Conservation (phyloP, 2,329 filamentous ascomycete genomes). For the Cryphonectria radicalis region DNA sequence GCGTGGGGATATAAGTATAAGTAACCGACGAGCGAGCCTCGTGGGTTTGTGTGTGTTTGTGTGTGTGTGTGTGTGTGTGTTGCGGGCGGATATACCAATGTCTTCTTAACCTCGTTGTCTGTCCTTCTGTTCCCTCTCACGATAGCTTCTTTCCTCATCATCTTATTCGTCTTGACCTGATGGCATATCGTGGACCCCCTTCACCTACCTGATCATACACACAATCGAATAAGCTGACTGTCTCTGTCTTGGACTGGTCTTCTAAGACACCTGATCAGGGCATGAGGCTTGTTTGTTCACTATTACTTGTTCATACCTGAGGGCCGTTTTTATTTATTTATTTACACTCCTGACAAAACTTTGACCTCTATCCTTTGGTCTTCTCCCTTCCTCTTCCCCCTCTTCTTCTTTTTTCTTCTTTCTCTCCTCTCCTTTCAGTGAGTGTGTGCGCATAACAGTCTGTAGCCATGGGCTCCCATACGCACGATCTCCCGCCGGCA, state of each 20-base stretch:
- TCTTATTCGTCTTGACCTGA: not conserved
- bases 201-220: not conserved
- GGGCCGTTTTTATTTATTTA: not conserved
- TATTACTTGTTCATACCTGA: not conserved
- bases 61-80: not conserved
- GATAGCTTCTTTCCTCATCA: conserved; percentile 6
- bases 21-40: not conserved
- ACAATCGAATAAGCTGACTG: conserved; percentile 18
- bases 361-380: not conserved
- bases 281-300: not conserved
- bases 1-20: conserved; percentile 7
- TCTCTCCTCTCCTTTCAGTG: conserved; percentile 7
- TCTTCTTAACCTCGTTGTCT: not conserved
- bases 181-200: conserved; percentile 7
- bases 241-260: conserved; percentile 13
- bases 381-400: not conserved
- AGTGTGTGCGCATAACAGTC: not conserved
- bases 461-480: conserved; percentile 41
- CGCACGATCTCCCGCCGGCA: conserved; percentile 39
- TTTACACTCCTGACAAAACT: not conserved
- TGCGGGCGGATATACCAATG: not conserved
- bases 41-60: not conserved
- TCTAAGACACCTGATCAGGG: conserved; percentile 8
- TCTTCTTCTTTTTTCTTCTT: not conserved
- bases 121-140: conserved; percentile 12